Evolutionary conservation across 2,329 filamentous ascomycete genomes (phyloP).

Genomic region (Aspergillus terreus): DNA sequence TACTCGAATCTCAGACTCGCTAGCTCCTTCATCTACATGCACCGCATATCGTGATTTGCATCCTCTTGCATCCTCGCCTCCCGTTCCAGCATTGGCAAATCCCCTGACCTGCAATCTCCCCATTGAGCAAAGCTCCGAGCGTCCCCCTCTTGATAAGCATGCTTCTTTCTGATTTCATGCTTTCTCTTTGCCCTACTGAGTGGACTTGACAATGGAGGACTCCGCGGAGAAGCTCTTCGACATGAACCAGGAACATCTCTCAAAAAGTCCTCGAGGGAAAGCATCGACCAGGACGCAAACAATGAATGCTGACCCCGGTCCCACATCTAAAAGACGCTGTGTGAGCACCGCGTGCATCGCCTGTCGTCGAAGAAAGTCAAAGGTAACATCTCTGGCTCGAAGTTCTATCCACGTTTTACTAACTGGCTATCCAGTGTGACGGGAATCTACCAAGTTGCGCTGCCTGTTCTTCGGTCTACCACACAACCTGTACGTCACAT

Average conservation of each 20-base stretch:
- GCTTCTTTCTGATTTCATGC: conserved; percentile 13
- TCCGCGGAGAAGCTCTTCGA: conserved; percentile 17
- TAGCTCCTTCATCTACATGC: background rate
- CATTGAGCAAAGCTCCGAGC: conserved; percentile 7
- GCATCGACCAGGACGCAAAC: conserved; percentile 22
- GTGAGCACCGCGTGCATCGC: conserved; percentile 83
- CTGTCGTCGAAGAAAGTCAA: conserved; percentile 74
- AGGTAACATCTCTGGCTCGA: conserved; percentile 41
- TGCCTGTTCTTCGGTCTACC: conserved; percentile 91
- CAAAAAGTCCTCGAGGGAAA: conserved; percentile 14
- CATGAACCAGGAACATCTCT: conserved; percentile 8
- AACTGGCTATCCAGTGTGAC: conserved; percentile 61
- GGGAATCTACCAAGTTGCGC: conserved; percentile 88
- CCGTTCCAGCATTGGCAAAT: background rate
- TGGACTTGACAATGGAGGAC: conserved; percentile 25
- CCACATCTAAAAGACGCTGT: conserved; percentile 63
- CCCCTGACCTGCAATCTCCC: background rate
- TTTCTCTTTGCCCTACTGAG: conserved; percentile 19
- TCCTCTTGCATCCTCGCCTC: background rate
- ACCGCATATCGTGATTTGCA: background rate
- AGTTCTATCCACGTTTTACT: conserved; percentile 4
- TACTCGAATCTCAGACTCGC: conserved; percentile 5
- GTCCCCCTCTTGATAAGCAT: conserved; percentile 17
- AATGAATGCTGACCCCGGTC: conserved; percentile 27
- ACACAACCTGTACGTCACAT: conserved; percentile 36